Conservation (phyloP, 805 yeast genomes). For the Blastobotrys parvus region DNA sequence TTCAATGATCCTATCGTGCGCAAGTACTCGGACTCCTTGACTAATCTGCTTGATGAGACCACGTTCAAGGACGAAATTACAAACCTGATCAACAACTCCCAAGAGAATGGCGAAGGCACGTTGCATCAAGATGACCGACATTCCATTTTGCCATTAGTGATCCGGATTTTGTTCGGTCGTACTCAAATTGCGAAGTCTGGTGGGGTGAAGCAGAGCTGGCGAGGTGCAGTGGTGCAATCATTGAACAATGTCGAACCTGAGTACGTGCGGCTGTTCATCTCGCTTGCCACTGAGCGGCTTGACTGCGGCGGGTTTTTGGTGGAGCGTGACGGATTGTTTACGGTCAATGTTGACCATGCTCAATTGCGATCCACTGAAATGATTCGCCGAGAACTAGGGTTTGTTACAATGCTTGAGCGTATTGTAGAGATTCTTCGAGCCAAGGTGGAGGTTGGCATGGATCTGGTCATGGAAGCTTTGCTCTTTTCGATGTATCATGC, state of each 20-base stretch:
- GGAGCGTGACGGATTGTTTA: neutral
- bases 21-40: constrained; percentile 66
- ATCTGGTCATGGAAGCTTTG: constrained; percentile 47
- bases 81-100: constrained; percentile 46
- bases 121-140: constrained; percentile 56
- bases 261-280: constrained; percentile 51
- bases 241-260: constrained; percentile 28
- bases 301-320: constrained; percentile 31
- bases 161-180: constrained; percentile 79
- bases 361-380: neutral
- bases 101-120: constrained; percentile 33
- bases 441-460: constrained; percentile 40
- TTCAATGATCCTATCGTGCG: constrained; percentile 50
- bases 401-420: constrained; percentile 51
- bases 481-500: constrained; percentile 41
- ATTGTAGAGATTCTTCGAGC: constrained; percentile 52
- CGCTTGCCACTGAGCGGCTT: constrained; percentile 52
- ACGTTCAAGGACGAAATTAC: constrained; percentile 79
- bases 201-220: constrained; percentile 64
- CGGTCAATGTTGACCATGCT: neutral
- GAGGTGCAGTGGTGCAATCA: constrained; percentile 34
- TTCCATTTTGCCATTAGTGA: constrained; percentile 57
- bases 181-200: constrained; percentile 62
- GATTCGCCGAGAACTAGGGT: constrained; percentile 40
- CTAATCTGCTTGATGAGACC: constrained; percentile 70